phyloP scores from a whole-genome alignment of 2,329 filamentous ascomycete genomes.

The Tolypocladium capitatum region DNA sequence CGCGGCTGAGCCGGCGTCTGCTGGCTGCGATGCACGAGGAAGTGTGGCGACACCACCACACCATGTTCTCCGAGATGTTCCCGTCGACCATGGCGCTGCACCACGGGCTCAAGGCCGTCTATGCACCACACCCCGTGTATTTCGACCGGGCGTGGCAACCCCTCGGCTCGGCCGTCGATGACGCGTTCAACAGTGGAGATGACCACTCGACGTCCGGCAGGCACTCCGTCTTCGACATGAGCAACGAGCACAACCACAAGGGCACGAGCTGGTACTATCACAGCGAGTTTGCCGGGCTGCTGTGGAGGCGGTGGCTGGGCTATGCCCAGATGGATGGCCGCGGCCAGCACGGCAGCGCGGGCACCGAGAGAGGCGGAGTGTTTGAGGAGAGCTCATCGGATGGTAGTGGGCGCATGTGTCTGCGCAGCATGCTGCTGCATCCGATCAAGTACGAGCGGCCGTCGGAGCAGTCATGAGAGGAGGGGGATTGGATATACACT shows the following conservation, averaged over 20 bases:
- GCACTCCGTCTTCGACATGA: slow-evolving; percentile 52
- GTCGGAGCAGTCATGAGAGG: slow-evolving; percentile 18
- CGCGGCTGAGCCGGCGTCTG: slow-evolving; percentile 52
- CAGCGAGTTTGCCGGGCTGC: slow-evolving; percentile 58
- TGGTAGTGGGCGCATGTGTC: slow-evolving; percentile 55
- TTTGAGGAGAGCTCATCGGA: slow-evolving; percentile 30
- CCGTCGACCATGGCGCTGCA: slow-evolving; percentile 57
- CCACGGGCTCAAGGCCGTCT: slow-evolving; percentile 66
- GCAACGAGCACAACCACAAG: slow-evolving; percentile 71
- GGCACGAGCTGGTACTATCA: slow-evolving; percentile 81
- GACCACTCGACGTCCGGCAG: slow-evolving; percentile 51
- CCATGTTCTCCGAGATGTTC: slow-evolving; percentile 73
- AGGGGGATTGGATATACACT: background rate
- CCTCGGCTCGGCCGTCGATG: slow-evolving; percentile 47
- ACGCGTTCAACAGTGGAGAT: slow-evolving; percentile 67
- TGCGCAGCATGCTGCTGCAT: slow-evolving; percentile 69
- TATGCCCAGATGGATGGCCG: slow-evolving; percentile 40
- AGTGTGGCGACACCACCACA: slow-evolving; percentile 51
- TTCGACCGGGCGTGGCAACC: slow-evolving; percentile 64
- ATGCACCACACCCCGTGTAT: slow-evolving; percentile 71
- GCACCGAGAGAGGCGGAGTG: slow-evolving; percentile 36
- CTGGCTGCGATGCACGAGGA: slow-evolving; percentile 64
- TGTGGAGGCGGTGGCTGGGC: slow-evolving; percentile 69
- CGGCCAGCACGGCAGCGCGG: slow-evolving; percentile 31
- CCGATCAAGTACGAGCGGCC: slow-evolving; percentile 59